Conservation (phyloP, 139 green algal species). For the Haematococcus lacustris region DNA sequence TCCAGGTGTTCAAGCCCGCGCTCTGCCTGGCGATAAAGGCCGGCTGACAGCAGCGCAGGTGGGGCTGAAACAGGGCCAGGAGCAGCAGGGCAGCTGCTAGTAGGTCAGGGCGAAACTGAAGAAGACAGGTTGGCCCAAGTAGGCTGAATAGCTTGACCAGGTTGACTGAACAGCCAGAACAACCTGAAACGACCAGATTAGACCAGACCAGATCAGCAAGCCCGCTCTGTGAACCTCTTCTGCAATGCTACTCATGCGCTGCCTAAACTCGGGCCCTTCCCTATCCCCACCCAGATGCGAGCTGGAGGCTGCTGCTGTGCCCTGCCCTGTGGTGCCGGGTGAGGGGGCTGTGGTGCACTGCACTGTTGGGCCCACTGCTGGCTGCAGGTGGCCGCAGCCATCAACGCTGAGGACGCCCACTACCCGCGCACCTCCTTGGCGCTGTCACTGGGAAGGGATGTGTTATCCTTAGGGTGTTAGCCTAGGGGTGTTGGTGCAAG, state of each 20-base stretch:
- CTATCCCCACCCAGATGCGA: not conserved
- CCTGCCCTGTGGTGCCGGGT: not conserved
- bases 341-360: not conserved
- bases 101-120: no score
- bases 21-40: conserved; percentile 2
- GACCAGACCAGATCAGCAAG: not conserved
- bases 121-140: no score
- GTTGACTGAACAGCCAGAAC: not conserved
- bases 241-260: not conserved
- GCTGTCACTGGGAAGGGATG: no score
- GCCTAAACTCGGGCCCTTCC: not conserved
- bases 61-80: not conserved
- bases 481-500: no score
- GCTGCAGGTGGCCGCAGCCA: conserved; percentile 16
- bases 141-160: no score
- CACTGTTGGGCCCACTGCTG: not conserved
- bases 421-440: conserved; percentile 46
- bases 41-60: conserved; percentile 2
- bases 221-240: not conserved
- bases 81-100: not conserved
- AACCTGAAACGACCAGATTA: not conserved
- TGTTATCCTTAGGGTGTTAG: no score
- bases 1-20: conserved; percentile 7
- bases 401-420: conserved; percentile 58
- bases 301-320: not conserved